Evolutionary conservation across 2,329 filamentous ascomycete species (phyloP), one percentile per base, ranked within the genome.

Genomic region (Ophiocordyceps polyrhachis-furcata): DNA sequence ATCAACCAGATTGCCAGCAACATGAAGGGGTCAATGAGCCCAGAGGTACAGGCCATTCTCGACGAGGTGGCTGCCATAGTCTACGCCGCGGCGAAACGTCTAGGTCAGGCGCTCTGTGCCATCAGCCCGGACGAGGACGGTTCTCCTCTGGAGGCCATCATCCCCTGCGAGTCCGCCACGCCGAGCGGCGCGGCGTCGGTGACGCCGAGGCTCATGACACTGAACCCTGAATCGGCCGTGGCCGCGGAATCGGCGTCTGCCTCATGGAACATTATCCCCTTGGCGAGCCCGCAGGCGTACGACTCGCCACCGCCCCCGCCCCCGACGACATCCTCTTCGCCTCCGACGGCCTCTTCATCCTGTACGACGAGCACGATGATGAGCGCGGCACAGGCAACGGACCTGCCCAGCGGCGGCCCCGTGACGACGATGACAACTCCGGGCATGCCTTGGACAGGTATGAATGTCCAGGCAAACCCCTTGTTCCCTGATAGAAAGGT

Each of bases 41-140:
- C 48, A 6, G 44, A 49, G 5, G 41, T 54, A 17, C 45, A 50
- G 12, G 47, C 32, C 5, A 45, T 54, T 9, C 38, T 56, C 37
- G 50, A 53, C n/a, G 49, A 55, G 38, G 42, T 55, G 43, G 49
- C 48, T 2, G 43, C 43, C 13, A 48, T 55, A 23, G 49, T 54
- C 25, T 49, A 48, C 17, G 46, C 46, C 5, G 50, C 50, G 12
- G 48, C 53, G 4, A 40, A 41, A 5, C 45, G 49, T n/a, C 41
- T 51, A 19, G 45, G 48, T 1, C 43, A 50, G 19, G 47, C 48
- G 6, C 42, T 55, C 7, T 57, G 54, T 35, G 48, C 50, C 23
- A 43, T 53, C 40, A 47, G 44, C 31, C 49, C 47, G 29, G 31
- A 44, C 15, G 19, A 44, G 15, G 42, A 48, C 13, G 49, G 46